Evolutionary conservation across 192 early-diverging fungal species (phyloP).

Genomic region (Rhizophlyctis rosea): DNA sequence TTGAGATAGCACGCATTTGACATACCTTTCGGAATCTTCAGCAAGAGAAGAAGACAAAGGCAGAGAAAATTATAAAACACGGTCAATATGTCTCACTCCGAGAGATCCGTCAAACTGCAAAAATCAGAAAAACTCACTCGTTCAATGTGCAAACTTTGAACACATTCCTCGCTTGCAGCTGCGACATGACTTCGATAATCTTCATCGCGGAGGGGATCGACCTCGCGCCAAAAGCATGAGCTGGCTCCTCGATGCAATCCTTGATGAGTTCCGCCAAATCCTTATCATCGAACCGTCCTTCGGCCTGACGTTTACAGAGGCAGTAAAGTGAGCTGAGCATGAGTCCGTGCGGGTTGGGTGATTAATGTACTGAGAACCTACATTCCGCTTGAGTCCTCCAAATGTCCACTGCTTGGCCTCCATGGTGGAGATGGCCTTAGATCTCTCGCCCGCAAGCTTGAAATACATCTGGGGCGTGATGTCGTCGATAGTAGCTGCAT

Average conservation of each 20-base stretch:
- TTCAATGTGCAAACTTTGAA: conserved; percentile 12
- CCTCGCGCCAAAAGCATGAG: conserved; percentile 3
- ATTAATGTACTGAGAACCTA: neutral
- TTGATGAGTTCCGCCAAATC: conserved; percentile 4
- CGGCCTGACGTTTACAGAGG: conserved; percentile 25
- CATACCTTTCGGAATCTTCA: too few relatives aligned
- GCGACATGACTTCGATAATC: conserved; percentile 13
- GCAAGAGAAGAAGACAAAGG: too few relatives aligned
- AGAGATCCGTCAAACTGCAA: too few relatives aligned
- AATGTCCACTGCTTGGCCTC: conserved; percentile 3
- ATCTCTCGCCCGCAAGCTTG: conserved; percentile 1
- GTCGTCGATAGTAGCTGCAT: neutral
- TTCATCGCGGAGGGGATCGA: conserved; percentile 2
- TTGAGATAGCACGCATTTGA: too few relatives aligned
- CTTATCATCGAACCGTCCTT: conserved; percentile 32
- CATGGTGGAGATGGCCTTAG: neutral
- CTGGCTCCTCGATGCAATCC: conserved; percentile 1
- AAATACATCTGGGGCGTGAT: conserved; percentile 1
- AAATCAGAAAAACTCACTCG: too few relatives aligned
- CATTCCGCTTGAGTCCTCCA: conserved; percentile 1
- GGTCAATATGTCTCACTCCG: too few relatives aligned
- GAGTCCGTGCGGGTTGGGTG: neutral
- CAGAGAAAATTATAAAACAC: too few relatives aligned
- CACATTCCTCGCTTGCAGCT: conserved; percentile 8
- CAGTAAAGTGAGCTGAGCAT: neutral